Evolutionary conservation across 2,329 filamentous ascomycete species (phyloP), one percentile per base, ranked within the genome.

Genomic region (Fusarium goolgardi): DNA sequence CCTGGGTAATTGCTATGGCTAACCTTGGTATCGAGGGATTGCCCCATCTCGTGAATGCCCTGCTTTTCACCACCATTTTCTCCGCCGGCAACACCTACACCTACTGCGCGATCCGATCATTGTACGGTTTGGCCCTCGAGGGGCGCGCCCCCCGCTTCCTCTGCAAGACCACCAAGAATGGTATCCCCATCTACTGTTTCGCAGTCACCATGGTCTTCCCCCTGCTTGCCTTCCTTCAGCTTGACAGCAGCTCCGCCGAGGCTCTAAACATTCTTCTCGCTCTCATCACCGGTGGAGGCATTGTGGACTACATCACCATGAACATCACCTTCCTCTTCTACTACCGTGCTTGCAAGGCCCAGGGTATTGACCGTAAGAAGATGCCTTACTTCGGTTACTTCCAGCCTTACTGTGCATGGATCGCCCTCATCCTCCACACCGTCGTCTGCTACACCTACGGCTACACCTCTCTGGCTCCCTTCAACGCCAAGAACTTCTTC

Each of bases 291-390:
- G 83, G 81, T 4, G 81, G 79, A n/a, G 80, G 80, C 37, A 73
- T 82, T 6, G 82, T 86, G 73, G 82, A 84, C 74, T 86, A 83
- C 72, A 80, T 86, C 63, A 78, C 81, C 67, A 88, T 88, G 78
- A 80, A 78, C 50, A 75, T 84, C 21, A 88, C 85, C 11, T 89
- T 86, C 75, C 78, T 88, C 62, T 83, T 78, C 72, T 89, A 87
- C 78, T 84, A 86, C 78, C 81, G 81, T 32, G 86, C 87, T 6
- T 80, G 79, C 69, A 79, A 83, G 70, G 83, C 76, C 0, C 84
- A 86, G 61, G 81, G 81, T 0, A 29, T 76, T 9, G 64, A 74
- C 71, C 84, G 86, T 46, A 76, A 73, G 18, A 76, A 74, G 0
- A 77, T 87, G 31, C 84, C 86, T 2, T 88, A 88, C 77, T 79